These are phyloP conservation scores for Pholiota conissans DNA, from an alignment of 768 basidiomycete genomes.

Conservation along the genomic window DNA sequence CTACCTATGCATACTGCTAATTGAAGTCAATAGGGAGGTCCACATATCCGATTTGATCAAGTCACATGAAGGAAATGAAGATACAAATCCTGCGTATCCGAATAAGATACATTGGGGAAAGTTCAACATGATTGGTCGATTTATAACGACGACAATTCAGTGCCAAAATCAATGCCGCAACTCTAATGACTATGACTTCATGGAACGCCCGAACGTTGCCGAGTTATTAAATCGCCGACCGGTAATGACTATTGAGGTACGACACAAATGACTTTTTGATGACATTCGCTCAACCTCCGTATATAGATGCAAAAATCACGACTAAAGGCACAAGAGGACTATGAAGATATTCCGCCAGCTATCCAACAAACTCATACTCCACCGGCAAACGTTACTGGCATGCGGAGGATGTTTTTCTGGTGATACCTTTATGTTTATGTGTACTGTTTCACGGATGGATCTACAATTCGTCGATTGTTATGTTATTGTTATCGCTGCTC, in stretches of 20 bases:
- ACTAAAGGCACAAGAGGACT: slow-evolving; percentile 52
- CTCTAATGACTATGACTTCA: slow-evolving; percentile 59
- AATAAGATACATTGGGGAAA: slow-evolving; percentile 93
- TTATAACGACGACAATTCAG: slow-evolving; percentile 73
- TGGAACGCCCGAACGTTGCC: slow-evolving; percentile 52
- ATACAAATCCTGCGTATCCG: slow-evolving; percentile 64
- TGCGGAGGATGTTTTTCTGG: slow-evolving; percentile 54
- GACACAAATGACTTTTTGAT: slow-evolving; percentile 12
- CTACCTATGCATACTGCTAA: slow-evolving; percentile 1
- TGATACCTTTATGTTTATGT: slow-evolving; percentile 20
- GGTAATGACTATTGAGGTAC: slow-evolving; percentile 73
- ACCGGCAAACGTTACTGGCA: slow-evolving; percentile 42
- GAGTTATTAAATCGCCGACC: slow-evolving; percentile 54
- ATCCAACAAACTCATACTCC: slow-evolving; percentile 24
- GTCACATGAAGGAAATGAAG: slow-evolving; percentile 82
- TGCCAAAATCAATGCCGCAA: slow-evolving; percentile 77
- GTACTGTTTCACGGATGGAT: slow-evolving; percentile 15
- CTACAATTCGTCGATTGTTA: not conserved
- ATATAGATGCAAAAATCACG: slow-evolving; percentile 65
- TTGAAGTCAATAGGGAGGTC: slow-evolving; percentile 64
- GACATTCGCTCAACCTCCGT: not conserved
- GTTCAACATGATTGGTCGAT: slow-evolving; percentile 88
- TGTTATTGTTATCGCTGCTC: not conserved
- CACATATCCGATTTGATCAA: slow-evolving; percentile 89
- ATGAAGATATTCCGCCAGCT: slow-evolving; percentile 38